These are phyloP conservation scores for Fusarium praegraminearum DNA, from an alignment of 2,329 filamentous ascomycete genomes.

Conservation along the genomic window DNA sequence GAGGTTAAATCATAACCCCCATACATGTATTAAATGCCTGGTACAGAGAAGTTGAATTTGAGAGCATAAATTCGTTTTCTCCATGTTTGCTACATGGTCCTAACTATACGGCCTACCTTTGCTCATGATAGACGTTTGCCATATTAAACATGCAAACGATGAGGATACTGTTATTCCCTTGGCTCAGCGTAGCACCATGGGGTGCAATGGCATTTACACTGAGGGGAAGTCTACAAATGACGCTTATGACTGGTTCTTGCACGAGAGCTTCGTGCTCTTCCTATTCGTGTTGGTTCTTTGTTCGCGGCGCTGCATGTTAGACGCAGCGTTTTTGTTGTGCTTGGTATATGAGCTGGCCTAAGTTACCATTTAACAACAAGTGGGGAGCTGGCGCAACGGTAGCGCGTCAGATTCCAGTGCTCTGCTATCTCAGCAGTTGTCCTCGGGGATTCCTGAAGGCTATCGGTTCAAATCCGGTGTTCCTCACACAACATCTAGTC, in stretches of 20 bases:
- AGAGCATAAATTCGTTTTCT: constrained; percentile 22
- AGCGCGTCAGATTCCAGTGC: constrained; percentile 27
- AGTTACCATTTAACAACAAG: background rate
- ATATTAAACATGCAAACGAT: background rate
- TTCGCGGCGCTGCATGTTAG: background rate
- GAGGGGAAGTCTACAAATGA: too few relatives aligned
- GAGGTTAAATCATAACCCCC: constrained; percentile 27
- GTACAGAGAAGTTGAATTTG: constrained; percentile 24
- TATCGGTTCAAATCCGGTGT: constrained; percentile 37
- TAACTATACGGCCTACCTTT: background rate
- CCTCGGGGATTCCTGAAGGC: constrained; percentile 26
- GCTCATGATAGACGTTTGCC: too few relatives aligned
- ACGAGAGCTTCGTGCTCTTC: background rate
- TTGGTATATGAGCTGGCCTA: background rate
- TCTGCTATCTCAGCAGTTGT: background rate
- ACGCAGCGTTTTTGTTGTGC: too few relatives aligned
- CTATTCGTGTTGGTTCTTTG: background rate
- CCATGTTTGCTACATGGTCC: background rate
- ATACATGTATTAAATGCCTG: constrained; percentile 48
- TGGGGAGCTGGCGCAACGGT: constrained; percentile 28
- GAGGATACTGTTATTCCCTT: background rate
- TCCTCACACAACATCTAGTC: constrained; percentile 7
- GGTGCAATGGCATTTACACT: too few relatives aligned
- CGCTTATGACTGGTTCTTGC: too few relatives aligned
- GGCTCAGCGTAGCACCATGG: background rate